phyloP scores from a whole-genome alignment of 371 early-diverging fungal genomes.

The Actinomortierella ambigua region DNA sequence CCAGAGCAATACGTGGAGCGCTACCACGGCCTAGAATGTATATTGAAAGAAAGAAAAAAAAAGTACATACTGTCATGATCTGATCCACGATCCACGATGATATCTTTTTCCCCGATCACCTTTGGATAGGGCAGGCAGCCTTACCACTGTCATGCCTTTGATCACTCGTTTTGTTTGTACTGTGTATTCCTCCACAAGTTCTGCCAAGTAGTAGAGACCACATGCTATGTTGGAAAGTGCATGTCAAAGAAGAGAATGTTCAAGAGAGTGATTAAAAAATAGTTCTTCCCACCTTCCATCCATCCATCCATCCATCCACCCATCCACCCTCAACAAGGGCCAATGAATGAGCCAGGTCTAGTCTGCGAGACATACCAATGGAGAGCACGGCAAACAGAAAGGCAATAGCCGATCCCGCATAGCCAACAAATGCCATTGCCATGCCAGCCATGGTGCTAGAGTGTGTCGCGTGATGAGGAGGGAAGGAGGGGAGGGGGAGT shows the following conservation, averaged over 20 bases:
- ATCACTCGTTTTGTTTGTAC: constrained; percentile 80
- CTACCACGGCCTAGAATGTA: constrained; percentile 54
- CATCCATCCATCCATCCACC: no score
- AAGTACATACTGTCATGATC: neutral
- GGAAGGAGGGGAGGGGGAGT: no score
- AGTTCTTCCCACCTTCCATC: no score
- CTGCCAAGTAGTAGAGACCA: constrained; percentile 69
- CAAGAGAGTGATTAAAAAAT: neutral
- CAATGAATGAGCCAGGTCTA: neutral
- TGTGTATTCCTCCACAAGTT: constrained; percentile 80
- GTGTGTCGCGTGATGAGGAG: no score
- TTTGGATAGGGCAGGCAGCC: neutral
- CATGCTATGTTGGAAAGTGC: constrained; percentile 60
- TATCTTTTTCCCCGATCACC: neutral
- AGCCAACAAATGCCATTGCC: constrained; percentile 19
- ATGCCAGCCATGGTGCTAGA: no score
- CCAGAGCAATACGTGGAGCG: constrained; percentile 68
- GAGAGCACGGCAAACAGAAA: constrained; percentile 39
- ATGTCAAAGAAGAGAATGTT: neutral
- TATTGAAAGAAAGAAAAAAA: neutral
- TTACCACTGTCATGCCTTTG: constrained; percentile 67
- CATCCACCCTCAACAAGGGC: no score
- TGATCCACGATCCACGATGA: neutral
- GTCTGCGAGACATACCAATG: constrained; percentile 20
- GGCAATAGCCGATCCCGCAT: constrained; percentile 27